Evolutionary conservation across 768 basidiomycete genomes (phyloP), one percentile per base, ranked within the genome.

Genomic region (Tylopilus rubrobrunneus): DNA sequence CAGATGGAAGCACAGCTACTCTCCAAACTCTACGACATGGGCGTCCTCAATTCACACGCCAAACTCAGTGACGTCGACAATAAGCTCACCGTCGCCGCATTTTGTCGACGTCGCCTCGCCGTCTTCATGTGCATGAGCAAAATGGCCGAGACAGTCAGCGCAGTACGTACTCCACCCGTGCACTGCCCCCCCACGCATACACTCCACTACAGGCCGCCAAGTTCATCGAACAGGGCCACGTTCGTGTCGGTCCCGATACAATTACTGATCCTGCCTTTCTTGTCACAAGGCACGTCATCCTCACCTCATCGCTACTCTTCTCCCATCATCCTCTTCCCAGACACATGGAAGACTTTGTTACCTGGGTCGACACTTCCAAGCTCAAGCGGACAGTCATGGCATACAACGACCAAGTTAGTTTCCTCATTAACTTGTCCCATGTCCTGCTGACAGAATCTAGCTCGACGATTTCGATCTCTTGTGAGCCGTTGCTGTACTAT

Each of bases 331-430:
- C 39, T 45, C 31, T 21, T 33, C 27, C 23, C 53, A 91, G 96
- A 63, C 89, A 93, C 60, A 95, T 97, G 94, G 94, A 98, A 67
- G 97, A 99, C 78, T 99, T 95, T 72, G 92, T 98, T 43, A 99
- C 97, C 34, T 99, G 97, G 97, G 95, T 98, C 21, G 95, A 98
- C 67, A 92, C 92, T 25, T 95, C 92, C 60, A 96, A 96, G 69
- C 82, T 98, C 67, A 98, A 96, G 83, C 80, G 96, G 51, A 94
- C 92, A 0, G 85, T 98, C 72, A 87, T 94, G 89, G 73, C 78
- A 55, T 99, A 99, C 79, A 99, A 99, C 68, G 95, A 97, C 74
- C 87, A 97, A 83, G 91, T 91, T 49, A 33, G 76, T 65, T 17
- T 33, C 53, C n/a, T 53, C 17, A 9, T 8, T 28, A 1, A 3